A percentile compares a stretch with the other conserved stretches of the same genome.
These are phyloP conservation scores for Digitaria exilis DNA, from an alignment of 202 grass and related monocot genomes.

Conservation along the genomic window DNA sequence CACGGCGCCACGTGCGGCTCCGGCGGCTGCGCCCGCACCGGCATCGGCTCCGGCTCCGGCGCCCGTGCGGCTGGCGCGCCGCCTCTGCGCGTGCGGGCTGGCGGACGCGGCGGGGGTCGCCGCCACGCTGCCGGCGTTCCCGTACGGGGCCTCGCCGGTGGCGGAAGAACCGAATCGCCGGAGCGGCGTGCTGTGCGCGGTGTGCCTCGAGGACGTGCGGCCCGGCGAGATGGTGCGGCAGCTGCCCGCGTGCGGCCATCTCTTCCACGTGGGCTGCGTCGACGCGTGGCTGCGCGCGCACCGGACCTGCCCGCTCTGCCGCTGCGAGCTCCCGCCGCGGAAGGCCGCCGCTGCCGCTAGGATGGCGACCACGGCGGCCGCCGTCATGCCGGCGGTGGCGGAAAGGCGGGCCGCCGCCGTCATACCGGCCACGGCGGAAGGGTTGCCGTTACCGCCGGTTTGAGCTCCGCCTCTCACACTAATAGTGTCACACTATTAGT, in stretches of 20 bases:
- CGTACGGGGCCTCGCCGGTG: too few species aligned
- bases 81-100: background rate
- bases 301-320: conserved; percentile 40
- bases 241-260: background rate
- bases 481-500: too few species aligned
- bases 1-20: background rate
- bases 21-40: background rate
- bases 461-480: background rate
- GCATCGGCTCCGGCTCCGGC: too few species aligned
- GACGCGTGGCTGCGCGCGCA: conserved; percentile 38
- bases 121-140: conserved; percentile 28
- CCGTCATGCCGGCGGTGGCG: too few species aligned
- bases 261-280: conserved; percentile 36
- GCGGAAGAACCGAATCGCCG: too few species aligned
- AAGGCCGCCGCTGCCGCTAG: too few species aligned
- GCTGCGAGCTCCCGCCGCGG: conserved; percentile 2
- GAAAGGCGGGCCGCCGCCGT: too few species aligned
- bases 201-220: conserved; percentile 16
- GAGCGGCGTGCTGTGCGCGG: background rate
- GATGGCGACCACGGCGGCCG: too few species aligned
- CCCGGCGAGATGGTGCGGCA: conserved; percentile 32
- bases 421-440: background rate
- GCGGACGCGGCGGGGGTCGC: background rate
- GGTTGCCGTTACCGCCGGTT: conserved; percentile 25
- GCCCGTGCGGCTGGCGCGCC: background rate